A percentile compares a stretch with the other conserved stretches of the same genome.
phyloP scores from a whole-genome alignment of 2,329 filamentous ascomycete species.

The Neophaeococcomyces aloes region DNA sequence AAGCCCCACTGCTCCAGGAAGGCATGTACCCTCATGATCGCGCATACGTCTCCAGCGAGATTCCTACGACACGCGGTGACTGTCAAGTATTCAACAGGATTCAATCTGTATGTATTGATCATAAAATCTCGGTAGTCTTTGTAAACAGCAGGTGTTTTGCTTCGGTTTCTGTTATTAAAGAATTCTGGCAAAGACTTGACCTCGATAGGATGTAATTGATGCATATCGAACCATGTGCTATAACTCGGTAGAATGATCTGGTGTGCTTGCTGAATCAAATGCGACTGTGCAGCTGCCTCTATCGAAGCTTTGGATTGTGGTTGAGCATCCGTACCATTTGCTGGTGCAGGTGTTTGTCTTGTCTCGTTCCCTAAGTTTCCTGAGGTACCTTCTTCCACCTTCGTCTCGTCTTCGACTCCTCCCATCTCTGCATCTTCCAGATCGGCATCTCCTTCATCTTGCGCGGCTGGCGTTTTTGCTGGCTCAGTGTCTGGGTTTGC shows the following conservation, averaged over 20 bases:
- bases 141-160: conserved; percentile 94
- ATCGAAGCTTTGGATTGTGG: conserved; percentile 67
- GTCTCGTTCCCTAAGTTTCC: conserved; percentile 34
- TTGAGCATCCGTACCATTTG: conserved; percentile 43
- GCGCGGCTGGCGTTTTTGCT: conserved; percentile 52
- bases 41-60: conserved; percentile 91
- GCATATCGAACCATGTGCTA: conserved; percentile 99
- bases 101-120: conserved; percentile 97
- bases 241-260: conserved; percentile 95
- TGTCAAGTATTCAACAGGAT: conserved; percentile 90
- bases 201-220: conserved; percentile 78
- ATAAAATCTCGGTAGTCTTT: conserved; percentile 99
- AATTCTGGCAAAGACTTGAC: conserved; percentile 93
- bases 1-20: conserved; percentile 98
- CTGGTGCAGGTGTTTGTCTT: conserved; percentile 26
- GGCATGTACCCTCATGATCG: conserved; percentile 96
- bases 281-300: conserved; percentile 78
- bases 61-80: conserved; percentile 94
- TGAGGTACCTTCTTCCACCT: conserved; percentile 30
- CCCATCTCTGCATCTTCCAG: conserved; percentile 72
- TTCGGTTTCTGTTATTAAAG: conserved; percentile 95
- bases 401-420: conserved; percentile 43
- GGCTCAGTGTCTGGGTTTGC: conserved; percentile 59
- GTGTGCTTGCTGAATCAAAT: conserved; percentile 86
- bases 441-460: conserved; percentile 45